A percentile compares a stretch with the other conserved stretches of the same genome.
Conservation (phyloP, 2,329 filamentous ascomycete genomes). For the Arthroderma sp. region DNA sequence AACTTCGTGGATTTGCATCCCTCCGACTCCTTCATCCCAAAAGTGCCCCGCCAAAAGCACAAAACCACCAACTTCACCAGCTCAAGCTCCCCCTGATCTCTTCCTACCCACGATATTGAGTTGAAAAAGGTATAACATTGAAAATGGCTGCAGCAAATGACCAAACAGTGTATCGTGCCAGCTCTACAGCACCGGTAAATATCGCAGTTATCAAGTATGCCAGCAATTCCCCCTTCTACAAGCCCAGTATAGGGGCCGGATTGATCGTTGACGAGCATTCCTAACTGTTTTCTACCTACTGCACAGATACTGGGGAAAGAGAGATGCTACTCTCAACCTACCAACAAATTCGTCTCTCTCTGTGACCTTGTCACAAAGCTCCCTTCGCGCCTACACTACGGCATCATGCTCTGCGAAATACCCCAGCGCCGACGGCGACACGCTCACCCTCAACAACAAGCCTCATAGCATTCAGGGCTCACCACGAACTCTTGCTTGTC, state of each 20-base stretch:
- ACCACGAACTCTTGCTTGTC: constrained; percentile 85
- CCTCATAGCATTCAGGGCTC: constrained; percentile 68
- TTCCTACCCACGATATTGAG: not conserved
- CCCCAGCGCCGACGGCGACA: constrained; percentile 46
- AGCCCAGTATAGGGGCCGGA: constrained; percentile 4
- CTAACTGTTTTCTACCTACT: not conserved
- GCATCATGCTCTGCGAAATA: constrained; percentile 74
- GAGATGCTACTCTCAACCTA: constrained; percentile 83
- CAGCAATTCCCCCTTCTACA: constrained; percentile 16
- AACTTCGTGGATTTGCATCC: not conserved
- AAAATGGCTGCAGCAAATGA: constrained; percentile 14
- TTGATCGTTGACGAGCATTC: not conserved
- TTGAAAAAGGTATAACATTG: not conserved
- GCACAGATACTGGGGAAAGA: constrained; percentile 87
- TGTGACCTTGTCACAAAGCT: constrained; percentile 86
- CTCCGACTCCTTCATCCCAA: not conserved
- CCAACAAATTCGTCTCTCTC: constrained; percentile 97
- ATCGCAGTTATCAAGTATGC: constrained; percentile 90
- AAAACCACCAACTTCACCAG: not conserved
- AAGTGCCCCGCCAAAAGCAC: not conserved
- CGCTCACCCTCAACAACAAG: constrained; percentile 71
- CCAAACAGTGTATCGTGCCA: constrained; percentile 65
- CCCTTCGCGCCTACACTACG: constrained; percentile 90
- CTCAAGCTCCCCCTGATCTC: not conserved
- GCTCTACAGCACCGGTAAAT: constrained; percentile 93